These are phyloP conservation scores for Lachnellula hyalina DNA, from an alignment of 2,329 filamentous ascomycete genomes.

Conservation along the genomic window DNA sequence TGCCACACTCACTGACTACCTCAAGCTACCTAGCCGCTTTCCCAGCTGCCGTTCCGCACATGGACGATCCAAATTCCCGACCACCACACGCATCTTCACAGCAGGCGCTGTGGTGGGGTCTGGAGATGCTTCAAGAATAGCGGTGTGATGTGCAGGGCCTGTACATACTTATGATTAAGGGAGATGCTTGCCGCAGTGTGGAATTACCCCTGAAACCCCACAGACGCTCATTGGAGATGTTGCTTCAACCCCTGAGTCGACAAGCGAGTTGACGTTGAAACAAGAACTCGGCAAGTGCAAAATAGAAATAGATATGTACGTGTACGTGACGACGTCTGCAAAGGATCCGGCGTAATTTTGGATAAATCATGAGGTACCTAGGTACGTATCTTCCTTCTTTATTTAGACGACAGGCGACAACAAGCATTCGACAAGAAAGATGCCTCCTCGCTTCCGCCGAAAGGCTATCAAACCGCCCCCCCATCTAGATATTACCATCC, in stretches of 20 bases:
- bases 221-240: not conserved
- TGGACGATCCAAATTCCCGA: not conserved
- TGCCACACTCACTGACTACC: not conserved
- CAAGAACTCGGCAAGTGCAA: slow-evolving; percentile 4
- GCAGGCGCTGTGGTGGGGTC: slow-evolving; percentile 1
- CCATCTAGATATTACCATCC: too few relatives aligned
- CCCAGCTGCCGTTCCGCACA: not conserved
- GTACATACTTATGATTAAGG: not conserved
- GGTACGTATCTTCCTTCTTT: not conserved
- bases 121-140: not conserved
- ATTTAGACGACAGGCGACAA: too few relatives aligned
- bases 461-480: too few relatives aligned
- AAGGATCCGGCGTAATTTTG: not conserved
- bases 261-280: slow-evolving; percentile 7
- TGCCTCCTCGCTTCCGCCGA: too few relatives aligned
- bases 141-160: not conserved
- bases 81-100: not conserved
- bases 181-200: not conserved
- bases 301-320: not conserved
- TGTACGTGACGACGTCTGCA: not conserved
- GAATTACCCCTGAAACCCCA: not conserved
- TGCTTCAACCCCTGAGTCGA: not conserved
- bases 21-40: not conserved
- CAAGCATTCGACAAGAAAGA: too few relatives aligned
- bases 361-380: not conserved